phyloP scores from a whole-genome alignment of 192 early-diverging fungal genomes.

The Linnemannia exigua region DNA sequence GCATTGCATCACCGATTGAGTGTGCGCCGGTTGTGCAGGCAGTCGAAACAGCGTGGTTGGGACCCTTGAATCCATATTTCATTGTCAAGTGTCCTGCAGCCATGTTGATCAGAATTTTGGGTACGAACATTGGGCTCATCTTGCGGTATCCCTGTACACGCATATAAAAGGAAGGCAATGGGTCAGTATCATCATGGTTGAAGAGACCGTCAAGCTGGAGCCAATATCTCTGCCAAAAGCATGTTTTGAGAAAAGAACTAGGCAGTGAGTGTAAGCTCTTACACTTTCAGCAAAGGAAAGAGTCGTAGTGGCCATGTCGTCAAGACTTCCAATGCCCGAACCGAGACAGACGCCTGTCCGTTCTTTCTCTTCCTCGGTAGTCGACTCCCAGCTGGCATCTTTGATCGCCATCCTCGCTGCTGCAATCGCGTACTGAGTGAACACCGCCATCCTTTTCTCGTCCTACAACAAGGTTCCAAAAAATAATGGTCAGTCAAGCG shows the following conservation, averaged over 20 bases:
- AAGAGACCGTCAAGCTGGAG: background rate
- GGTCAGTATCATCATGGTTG: background rate
- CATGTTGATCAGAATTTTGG: slow-evolving; percentile 93
- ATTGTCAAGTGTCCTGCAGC: slow-evolving; percentile 95
- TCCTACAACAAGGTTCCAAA: slow-evolving; percentile 66
- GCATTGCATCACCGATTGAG: slow-evolving; percentile 93
- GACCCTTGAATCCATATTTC: slow-evolving; percentile 87
- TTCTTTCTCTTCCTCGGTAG: slow-evolving; percentile 68
- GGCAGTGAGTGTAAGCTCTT: slow-evolving; percentile 9
- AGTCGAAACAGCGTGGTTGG: slow-evolving; percentile 93
- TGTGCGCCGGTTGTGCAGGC: slow-evolving; percentile 98
- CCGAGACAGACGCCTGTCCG: slow-evolving; percentile 95
- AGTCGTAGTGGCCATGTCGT: slow-evolving; percentile 80
- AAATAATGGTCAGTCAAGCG: background rate
- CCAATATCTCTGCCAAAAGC: too few species aligned
- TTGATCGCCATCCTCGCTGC: slow-evolving; percentile 88
- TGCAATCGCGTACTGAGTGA: slow-evolving; percentile 89
- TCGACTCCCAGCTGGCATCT: slow-evolving; percentile 83
- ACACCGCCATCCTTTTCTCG: slow-evolving; percentile 80
- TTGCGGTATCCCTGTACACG: slow-evolving; percentile 74
- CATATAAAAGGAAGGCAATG: background rate
- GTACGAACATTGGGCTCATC: slow-evolving; percentile 93
- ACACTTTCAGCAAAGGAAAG: slow-evolving; percentile 68
- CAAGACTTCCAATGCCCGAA: slow-evolving; percentile 93
- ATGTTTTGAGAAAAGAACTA: background rate